A percentile compares a stretch with the other conserved stretches of the same genome.
phyloP scores from a whole-genome alignment of 2,329 filamentous ascomycete genomes.

The Ceratocystis eucalypticola region DNA sequence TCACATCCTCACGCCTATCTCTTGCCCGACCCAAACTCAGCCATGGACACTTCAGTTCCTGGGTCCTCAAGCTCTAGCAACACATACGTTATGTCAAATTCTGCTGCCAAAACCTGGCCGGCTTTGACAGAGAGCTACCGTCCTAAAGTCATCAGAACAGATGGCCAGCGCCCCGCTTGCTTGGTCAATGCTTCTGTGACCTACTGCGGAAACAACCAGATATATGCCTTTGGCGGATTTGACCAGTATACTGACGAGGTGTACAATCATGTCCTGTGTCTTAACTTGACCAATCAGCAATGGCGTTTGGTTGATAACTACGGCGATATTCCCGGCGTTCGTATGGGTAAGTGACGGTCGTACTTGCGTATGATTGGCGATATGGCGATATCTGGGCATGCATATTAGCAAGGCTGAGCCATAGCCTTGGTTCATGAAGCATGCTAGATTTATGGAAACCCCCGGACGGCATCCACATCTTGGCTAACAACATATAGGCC shows the following conservation, averaged over 20 bases:
- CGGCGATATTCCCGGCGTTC: slow-evolving; percentile 89
- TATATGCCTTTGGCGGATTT: slow-evolving; percentile 96
- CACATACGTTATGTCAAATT: slow-evolving; percentile 85
- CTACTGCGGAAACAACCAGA: slow-evolving; percentile 95
- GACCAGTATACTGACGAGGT: slow-evolving; percentile 98
- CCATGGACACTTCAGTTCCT: slow-evolving; percentile 27
- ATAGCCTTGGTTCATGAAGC: neutral
- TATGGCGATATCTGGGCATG: slow-evolving; percentile 1
- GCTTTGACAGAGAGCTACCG: slow-evolving; percentile 58
- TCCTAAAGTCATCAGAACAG: slow-evolving; percentile 66
- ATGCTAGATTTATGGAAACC: neutral
- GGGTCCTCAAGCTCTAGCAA: slow-evolving; percentile 48
- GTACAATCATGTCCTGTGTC: slow-evolving; percentile 87
- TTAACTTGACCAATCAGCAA: slow-evolving; percentile 76
- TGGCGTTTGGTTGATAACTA: slow-evolving; percentile 98
- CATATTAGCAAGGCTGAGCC: neutral
- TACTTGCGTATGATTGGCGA: neutral
- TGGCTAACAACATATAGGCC: slow-evolving; percentile 41
- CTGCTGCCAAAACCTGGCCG: slow-evolving; percentile 53
- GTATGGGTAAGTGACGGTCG: slow-evolving; percentile 58
- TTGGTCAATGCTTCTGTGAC: slow-evolving; percentile 97
- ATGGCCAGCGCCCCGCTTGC: slow-evolving; percentile 76
- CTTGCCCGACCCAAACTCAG: slow-evolving; percentile 21
- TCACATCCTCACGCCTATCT: neutral
- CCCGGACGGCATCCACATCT: neutral